A percentile compares a stretch with the other conserved stretches of the same genome.
These are phyloP conservation scores for Calycina marina DNA, from an alignment of 2,329 filamentous ascomycete species.

Conservation along the genomic window DNA sequence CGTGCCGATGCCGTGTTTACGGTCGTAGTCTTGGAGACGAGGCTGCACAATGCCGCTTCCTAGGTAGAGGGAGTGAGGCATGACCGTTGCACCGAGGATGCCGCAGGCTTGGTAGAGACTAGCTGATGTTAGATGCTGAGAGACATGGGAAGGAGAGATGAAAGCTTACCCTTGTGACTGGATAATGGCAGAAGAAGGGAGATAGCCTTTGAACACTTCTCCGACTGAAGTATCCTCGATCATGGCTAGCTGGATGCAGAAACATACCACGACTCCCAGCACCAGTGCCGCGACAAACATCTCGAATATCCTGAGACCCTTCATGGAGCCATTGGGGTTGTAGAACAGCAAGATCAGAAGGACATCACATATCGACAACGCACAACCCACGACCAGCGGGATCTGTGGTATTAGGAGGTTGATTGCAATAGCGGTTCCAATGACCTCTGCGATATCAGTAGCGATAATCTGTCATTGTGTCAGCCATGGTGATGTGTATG, in stretches of 20 bases:
- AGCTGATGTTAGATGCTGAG: slow-evolving; percentile 9
- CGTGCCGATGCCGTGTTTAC: slow-evolving; percentile 35
- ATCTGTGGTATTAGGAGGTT: slow-evolving; percentile 50
- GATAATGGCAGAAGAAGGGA: slow-evolving; percentile 44
- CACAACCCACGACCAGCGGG: slow-evolving; percentile 53
- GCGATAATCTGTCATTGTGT: slow-evolving; percentile 32
- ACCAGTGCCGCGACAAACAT: slow-evolving; percentile 48
- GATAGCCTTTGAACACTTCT: slow-evolving; percentile 48
- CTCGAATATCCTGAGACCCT: slow-evolving; percentile 47
- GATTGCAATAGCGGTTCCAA: slow-evolving; percentile 55
- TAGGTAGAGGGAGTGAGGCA: slow-evolving; percentile 55
- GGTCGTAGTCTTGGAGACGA: slow-evolving; percentile 49
- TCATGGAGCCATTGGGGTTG: slow-evolving; percentile 40
- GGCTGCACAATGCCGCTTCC: slow-evolving; percentile 56
- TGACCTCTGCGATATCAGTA: slow-evolving; percentile 44
- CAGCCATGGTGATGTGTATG: neutral
- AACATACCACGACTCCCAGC: slow-evolving; percentile 54
- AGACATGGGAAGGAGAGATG: neutral
- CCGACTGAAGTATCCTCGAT: slow-evolving; percentile 39
- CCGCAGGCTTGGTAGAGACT: slow-evolving; percentile 56
- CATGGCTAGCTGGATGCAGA: slow-evolving; percentile 53
- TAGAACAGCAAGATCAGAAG: slow-evolving; percentile 56
- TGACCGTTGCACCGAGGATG: slow-evolving; percentile 63
- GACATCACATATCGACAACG: slow-evolving; percentile 53
- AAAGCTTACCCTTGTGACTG: slow-evolving; percentile 35